These are phyloP conservation scores for Papiliotrema fonsecae DNA, from an alignment of 1,284 basidiomycete genomes.

Conservation along the genomic window DNA sequence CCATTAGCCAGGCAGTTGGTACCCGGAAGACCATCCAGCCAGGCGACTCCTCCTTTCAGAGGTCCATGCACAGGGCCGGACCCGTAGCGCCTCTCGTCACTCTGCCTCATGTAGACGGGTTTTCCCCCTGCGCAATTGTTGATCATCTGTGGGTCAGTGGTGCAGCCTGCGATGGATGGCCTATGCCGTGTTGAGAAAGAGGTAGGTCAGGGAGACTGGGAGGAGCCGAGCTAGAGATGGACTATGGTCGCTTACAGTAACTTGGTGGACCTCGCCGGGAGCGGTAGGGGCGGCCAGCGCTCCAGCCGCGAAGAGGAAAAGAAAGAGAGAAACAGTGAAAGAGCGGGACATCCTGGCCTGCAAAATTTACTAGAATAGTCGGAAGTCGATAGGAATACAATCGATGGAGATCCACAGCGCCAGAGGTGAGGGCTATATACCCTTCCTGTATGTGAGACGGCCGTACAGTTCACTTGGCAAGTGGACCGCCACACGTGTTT, in stretches of 20 bases:
- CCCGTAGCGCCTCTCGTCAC: not conserved
- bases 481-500: too few species aligned
- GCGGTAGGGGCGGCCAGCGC: not conserved
- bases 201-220: too few species aligned
- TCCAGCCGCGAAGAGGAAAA: not conserved
- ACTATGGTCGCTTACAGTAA: not conserved
- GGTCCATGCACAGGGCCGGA: constrained; percentile 9
- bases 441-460: too few species aligned
- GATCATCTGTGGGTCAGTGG: constrained; percentile 16
- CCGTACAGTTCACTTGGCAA: too few species aligned
- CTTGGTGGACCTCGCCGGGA: not conserved
- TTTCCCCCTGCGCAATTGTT: constrained; percentile 16
- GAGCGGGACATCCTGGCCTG: not conserved
- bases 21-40: constrained; percentile 10
- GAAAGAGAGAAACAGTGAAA: not conserved
- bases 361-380: too few species aligned
- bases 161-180: too few species aligned
- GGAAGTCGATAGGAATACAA: too few species aligned
- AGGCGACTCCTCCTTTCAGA: constrained; percentile 15
- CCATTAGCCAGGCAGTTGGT: constrained; percentile 6
- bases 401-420: too few species aligned
- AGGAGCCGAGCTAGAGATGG: too few species aligned
- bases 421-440: too few species aligned
- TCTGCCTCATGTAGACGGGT: constrained; percentile 10
- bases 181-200: not conserved